phyloP scores from a whole-genome alignment of 208 protist species.

The Leishmania lainsoni region DNA sequence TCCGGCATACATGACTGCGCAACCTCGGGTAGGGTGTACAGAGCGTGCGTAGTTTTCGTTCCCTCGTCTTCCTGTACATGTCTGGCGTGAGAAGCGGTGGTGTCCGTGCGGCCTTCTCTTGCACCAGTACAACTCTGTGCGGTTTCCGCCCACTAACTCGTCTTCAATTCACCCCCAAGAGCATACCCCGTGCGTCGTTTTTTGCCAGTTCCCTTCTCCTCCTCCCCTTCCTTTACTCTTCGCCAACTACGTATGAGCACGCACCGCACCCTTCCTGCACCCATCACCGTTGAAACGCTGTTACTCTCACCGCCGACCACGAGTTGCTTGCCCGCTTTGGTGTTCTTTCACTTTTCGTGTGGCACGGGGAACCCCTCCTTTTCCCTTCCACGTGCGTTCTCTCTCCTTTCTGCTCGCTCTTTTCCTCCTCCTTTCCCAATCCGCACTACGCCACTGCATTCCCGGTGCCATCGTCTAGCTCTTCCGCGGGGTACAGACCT shows the following conservation, averaged over 20 bases:
- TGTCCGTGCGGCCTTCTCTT: not conserved
- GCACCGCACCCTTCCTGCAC: not conserved
- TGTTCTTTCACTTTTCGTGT: too few relatives aligned
- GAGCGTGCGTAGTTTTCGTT: not conserved
- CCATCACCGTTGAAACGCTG: not conserved
- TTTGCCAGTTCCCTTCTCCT: not conserved
- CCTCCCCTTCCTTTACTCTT: not conserved
- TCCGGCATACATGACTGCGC: not conserved
- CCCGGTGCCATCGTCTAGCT: not conserved
- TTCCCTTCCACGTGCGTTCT: too few relatives aligned
- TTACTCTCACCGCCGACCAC: too few relatives aligned
- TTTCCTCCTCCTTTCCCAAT: too few relatives aligned
- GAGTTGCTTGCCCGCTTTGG: too few relatives aligned
- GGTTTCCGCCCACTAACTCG: not conserved
- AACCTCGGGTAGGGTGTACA: not conserved
- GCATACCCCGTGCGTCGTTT: not conserved
- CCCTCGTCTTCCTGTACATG: not conserved
- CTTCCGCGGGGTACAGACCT: not conserved
- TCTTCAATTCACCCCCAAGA: not conserved
- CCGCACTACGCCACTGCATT: not conserved
- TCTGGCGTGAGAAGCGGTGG: not conserved
- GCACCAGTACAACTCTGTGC: not conserved
- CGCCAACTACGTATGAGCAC: not conserved
- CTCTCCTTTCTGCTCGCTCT: too few relatives aligned
- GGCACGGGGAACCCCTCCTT: too few relatives aligned